Conservation (phyloP, 106 monocot species). For the Triglochin maritima region DNA sequence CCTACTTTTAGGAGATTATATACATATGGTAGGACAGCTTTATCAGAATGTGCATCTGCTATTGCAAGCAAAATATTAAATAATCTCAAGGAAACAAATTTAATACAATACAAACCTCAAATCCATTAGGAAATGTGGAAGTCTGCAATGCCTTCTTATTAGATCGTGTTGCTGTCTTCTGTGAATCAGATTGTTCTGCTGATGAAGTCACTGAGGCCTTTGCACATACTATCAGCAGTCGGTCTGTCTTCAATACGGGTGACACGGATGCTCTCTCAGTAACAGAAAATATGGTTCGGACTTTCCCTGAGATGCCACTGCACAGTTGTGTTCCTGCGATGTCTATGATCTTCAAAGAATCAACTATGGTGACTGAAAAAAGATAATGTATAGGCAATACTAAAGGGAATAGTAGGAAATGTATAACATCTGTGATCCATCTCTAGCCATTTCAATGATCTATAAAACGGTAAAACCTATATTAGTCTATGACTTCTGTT, state of each 20-base stretch:
- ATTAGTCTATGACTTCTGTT: too few species aligned
- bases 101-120: conserved; percentile 1
- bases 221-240: not conserved
- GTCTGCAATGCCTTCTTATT: not conserved
- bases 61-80: not conserved
- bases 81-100: not conserved
- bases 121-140: conserved; percentile 1
- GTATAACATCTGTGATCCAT: too few species aligned
- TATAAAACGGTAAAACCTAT: too few species aligned
- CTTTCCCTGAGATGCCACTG: not conserved
- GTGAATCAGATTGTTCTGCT: not conserved
- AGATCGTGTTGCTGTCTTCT: not conserved
- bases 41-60: not conserved
- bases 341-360: too few species aligned
- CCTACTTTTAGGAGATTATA: not conserved
- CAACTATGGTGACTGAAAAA: too few species aligned
- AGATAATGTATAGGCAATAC: too few species aligned
- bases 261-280: not conserved
- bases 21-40: not conserved
- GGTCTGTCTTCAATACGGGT: not conserved
- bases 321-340: not conserved
- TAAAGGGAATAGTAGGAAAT: too few species aligned
- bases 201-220: conserved; percentile 1
- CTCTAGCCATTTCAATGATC: too few species aligned
- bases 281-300: not conserved